Evolutionary conservation across 2,329 filamentous ascomycete species (phyloP).

Genomic region (Celoporthe dispersa): DNA sequence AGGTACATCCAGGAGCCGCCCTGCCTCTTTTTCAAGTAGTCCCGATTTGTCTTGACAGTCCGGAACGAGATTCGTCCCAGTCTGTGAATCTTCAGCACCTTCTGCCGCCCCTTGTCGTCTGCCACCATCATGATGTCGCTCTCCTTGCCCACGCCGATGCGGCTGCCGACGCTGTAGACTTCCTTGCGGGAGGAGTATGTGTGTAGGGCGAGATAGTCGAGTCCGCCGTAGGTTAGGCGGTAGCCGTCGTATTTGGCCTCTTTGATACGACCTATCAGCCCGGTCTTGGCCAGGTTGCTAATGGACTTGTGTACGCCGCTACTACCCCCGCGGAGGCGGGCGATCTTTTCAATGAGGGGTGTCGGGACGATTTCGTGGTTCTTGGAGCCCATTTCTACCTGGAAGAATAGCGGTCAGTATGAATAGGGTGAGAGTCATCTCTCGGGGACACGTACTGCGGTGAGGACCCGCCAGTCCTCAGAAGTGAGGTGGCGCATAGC

Average conservation of each 20-base stretch:
- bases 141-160: slow-evolving; percentile 96
- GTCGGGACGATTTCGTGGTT: slow-evolving; percentile 98
- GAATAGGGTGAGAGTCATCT: slow-evolving; percentile 31
- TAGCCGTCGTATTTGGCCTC: slow-evolving; percentile 98
- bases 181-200: slow-evolving; percentile 78
- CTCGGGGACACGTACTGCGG: slow-evolving; percentile 68
- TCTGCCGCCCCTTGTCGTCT: slow-evolving; percentile 74
- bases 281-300: slow-evolving; percentile 87
- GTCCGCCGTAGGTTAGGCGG: slow-evolving; percentile 91
- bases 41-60: slow-evolving; percentile 92
- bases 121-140: slow-evolving; percentile 96
- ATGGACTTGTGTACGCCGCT: slow-evolving; percentile 85
- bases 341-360: slow-evolving; percentile 80
- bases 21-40: slow-evolving; percentile 78
- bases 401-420: slow-evolving; percentile 40
- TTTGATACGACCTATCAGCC: slow-evolving; percentile 88
- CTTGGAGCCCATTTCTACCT: slow-evolving; percentile 93
- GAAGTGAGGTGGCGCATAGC: slow-evolving; percentile 87
- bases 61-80: slow-evolving; percentile 96
- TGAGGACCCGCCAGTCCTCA: slow-evolving; percentile 95
- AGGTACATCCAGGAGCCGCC: slow-evolving; percentile 98
- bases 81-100: slow-evolving; percentile 93
- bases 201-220: slow-evolving; percentile 97
- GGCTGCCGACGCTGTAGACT: slow-evolving; percentile 90
- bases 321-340: slow-evolving; percentile 77